Evolutionary conservation across 2,329 filamentous ascomycete genomes (phyloP), one percentile per base, ranked within the genome.

Genomic region (Phoma sp.): DNA sequence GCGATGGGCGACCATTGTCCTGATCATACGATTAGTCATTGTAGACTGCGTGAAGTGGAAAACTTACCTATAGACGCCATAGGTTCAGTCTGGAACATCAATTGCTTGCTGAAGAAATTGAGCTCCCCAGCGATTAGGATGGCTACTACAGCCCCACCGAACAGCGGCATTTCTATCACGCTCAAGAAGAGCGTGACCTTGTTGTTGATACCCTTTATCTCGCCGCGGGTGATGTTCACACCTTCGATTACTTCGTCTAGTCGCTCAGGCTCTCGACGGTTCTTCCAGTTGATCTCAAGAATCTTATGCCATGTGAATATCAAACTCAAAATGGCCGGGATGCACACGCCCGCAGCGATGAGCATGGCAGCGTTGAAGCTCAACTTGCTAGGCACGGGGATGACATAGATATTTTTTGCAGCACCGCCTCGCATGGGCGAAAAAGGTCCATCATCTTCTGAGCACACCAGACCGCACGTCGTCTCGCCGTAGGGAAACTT

Each of bases 221-320:
- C 77, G 2, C 71, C 70, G 1, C 76, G 67, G 0, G 84, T 86
- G 1, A 83, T 80, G 33, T 86, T 85, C 2, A 83, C 84, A 10
- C 81, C 83, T 40, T 80, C 75, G 15, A 84, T 83, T 0, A 66
- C 61, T 32, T 80, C 69, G 34, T 83, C 69, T 2, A 60, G 57
- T 9, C 61, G 60, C 17, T 71, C 61, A 1, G 56, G 51, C 23
- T 76, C 75, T 32, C 78, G 79, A 0, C 74, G 72, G 33, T 70
- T 76, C 57, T 78, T 83, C 83, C 84, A 87, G 53, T 87, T 87
- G 42, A 82, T 80, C 55, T 87, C 81, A 2, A 87, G 69, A 4
- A 89, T 87, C 62, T 86, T 87, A 57, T 84, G 83, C 81, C 83
- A 85, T 72, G 85, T 88, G 0, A 82, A 85, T 0, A 84, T 76